Evolutionary conservation across 208 protist genomes (phyloP).

Genomic region (Acanthamoeba lugdunensis): DNA sequence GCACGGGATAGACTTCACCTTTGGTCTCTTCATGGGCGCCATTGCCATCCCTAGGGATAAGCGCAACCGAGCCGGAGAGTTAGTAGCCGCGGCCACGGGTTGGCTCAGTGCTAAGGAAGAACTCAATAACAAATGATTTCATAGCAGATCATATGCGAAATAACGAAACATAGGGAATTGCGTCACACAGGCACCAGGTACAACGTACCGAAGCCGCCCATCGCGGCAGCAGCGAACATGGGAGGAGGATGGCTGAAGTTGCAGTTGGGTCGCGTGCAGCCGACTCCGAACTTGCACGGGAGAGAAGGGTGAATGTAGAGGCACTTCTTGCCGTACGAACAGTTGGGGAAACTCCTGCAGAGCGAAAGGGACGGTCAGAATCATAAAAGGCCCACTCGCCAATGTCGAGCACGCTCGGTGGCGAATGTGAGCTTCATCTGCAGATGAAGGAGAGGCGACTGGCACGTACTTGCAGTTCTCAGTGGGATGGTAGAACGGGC

Average conservation of each 20-base stretch:
- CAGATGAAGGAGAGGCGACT: too few species aligned
- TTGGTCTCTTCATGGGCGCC: constrained; percentile 18
- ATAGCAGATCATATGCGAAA: too few species aligned
- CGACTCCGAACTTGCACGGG: constrained; percentile 26
- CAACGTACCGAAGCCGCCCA: constrained; percentile 8
- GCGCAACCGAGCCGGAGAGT: too few species aligned
- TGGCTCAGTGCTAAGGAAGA: too few species aligned
- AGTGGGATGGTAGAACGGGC: constrained; percentile 48
- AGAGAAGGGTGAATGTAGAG: constrained; percentile 50
- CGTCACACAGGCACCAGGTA: too few species aligned
- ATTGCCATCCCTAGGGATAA: neutral
- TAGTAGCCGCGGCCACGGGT: too few species aligned
- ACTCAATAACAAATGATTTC: too few species aligned
- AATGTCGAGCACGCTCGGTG: neutral
- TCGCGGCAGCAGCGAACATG: constrained; percentile 13
- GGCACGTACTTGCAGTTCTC: constrained; percentile 43
- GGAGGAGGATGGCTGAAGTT: constrained; percentile 24
- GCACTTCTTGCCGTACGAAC: constrained; percentile 28
- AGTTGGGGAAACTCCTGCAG: constrained; percentile 19
- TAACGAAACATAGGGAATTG: too few species aligned
- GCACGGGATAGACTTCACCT: neutral
- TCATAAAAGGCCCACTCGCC: too few species aligned
- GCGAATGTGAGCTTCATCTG: too few species aligned
- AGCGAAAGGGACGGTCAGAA: neutral
- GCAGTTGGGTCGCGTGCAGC: constrained; percentile 51